phyloP scores from a whole-genome alignment of 768 basidiomycete genomes.

The Lactarius quietus region DNA sequence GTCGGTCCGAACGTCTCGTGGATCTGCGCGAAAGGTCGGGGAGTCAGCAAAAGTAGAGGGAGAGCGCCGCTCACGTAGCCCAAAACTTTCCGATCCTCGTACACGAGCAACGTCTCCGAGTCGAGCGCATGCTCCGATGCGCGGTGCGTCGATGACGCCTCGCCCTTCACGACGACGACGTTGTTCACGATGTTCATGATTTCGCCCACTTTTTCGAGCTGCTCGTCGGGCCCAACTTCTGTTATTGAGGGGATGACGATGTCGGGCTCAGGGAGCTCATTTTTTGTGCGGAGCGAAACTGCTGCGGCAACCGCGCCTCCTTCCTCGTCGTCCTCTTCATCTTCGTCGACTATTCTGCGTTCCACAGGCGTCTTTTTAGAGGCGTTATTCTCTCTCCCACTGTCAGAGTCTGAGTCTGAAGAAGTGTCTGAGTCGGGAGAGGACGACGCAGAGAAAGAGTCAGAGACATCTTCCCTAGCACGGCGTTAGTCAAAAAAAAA shows the following conservation, averaged over 20 bases:
- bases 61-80: slow-evolving; percentile 65
- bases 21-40: slow-evolving; percentile 47
- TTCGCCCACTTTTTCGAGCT: slow-evolving; percentile 72
- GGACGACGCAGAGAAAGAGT: slow-evolving; percentile 37
- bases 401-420: slow-evolving; percentile 40
- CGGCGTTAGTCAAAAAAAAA: not conserved
- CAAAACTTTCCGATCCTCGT: slow-evolving; percentile 83
- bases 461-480: slow-evolving; percentile 22
- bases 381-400: slow-evolving; percentile 3
- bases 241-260: slow-evolving; percentile 60
- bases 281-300: slow-evolving; percentile 55
- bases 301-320: slow-evolving; percentile 49
- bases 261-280: slow-evolving; percentile 60
- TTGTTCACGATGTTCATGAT: slow-evolving; percentile 71
- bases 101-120: slow-evolving; percentile 86
- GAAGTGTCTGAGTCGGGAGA: slow-evolving; percentile 35
- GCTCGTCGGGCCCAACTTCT: slow-evolving; percentile 59
- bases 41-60: slow-evolving; percentile 9
- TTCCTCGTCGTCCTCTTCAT: slow-evolving; percentile 45
- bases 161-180: slow-evolving; percentile 69
- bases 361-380: not conserved
- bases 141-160: slow-evolving; percentile 41
- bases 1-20: slow-evolving; percentile 97
- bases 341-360: slow-evolving; percentile 11
- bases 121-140: slow-evolving; percentile 70